Conservation (phyloP, 768 basidiomycete species). For the Mycena crocata region DNA sequence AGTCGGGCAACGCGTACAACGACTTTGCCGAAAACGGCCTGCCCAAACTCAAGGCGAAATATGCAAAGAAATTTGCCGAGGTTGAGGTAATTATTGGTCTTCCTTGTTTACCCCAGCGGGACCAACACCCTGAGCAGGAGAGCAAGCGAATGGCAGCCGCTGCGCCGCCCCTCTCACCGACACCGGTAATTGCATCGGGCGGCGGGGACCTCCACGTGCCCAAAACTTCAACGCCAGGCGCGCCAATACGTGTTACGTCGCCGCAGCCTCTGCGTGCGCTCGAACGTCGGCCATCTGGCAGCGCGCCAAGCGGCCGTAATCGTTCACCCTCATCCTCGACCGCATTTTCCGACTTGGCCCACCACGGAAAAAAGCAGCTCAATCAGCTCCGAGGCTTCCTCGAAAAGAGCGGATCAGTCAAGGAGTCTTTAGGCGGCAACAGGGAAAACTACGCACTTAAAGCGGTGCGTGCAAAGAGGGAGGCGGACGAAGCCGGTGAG, state of each 20-base stretch:
- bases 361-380: conserved; percentile 89
- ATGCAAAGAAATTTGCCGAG: conserved; percentile 88
- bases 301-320: conserved; percentile 64
- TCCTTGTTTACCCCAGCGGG: conserved; percentile 16
- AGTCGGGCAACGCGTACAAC: conserved; percentile 77
- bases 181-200: conserved; percentile 50
- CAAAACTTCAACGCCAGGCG: conserved; percentile 58
- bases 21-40: conserved; percentile 86
- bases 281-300: conserved; percentile 78
- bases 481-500: conserved; percentile 91
- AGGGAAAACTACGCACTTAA: conserved; percentile 75
- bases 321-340: conserved; percentile 87
- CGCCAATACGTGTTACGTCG: conserved; percentile 67
- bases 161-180: conserved; percentile 45
- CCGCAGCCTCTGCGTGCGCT: conserved; percentile 83
- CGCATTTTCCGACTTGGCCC: conserved; percentile 88
- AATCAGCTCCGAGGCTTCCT: conserved; percentile 89
- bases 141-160: conserved; percentile 64
- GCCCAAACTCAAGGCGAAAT: conserved; percentile 83
- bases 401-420: conserved; percentile 77
- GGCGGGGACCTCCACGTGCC: conserved; percentile 48
- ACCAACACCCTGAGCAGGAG: conserved; percentile 59
- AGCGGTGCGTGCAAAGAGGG: conserved; percentile 85
- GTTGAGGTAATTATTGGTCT: conserved; percentile 69
- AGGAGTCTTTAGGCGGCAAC: conserved; percentile 68